Base-by-base conservation (phyloP, 345 rosid genomes). In the Turritis glabra region DNA sequence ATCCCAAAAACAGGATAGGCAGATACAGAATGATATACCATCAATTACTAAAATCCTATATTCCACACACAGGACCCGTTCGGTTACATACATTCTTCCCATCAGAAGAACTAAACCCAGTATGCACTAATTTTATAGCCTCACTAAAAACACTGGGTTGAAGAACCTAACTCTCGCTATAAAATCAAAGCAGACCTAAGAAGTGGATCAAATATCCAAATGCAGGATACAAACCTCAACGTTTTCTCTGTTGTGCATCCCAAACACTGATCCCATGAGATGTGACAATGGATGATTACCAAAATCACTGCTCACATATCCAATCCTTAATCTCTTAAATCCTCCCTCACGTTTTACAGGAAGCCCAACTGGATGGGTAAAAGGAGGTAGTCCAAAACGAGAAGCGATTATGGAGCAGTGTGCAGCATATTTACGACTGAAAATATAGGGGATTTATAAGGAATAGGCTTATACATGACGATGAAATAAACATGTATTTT, bases 251-350 rank as follows among this genome's bases (percentile, higher is more conserved):
- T 89, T 84, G 80, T 96, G 99, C 97, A 92, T 89, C 73, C 99
- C 99, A 82, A 92, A 96, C 58, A 96, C 92, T 4, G 99, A 96
- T 38, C 98, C 99, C 99, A 96, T 96, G 35, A 96, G 97, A 70
- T 96, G 99, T 37, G 99, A 96, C 82, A 96, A 74, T 4, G 99
- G 99, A 55, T 96, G 99, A 74, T 96, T 96, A 12, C 98, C 98
- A 46, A 96, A 96, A 66, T 96, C 99, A 78, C 99, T 92, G 85
- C 99, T 96, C 74, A 96, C 90, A 32, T 89, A 96, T 57, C 99
- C 99, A 77, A 96, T 81, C 80, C 89, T 90, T 44, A 96, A 74
- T 74, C 98, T 85, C 79, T 85, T 85, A 65, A 74, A 81, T 41
- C 97, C 87, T 67, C 83, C 78, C 30, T 87, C 91, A 41, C 82